phyloP scores from a whole-genome alignment of 2,329 filamentous ascomycete genomes.

The Curvularia sp. region DNA sequence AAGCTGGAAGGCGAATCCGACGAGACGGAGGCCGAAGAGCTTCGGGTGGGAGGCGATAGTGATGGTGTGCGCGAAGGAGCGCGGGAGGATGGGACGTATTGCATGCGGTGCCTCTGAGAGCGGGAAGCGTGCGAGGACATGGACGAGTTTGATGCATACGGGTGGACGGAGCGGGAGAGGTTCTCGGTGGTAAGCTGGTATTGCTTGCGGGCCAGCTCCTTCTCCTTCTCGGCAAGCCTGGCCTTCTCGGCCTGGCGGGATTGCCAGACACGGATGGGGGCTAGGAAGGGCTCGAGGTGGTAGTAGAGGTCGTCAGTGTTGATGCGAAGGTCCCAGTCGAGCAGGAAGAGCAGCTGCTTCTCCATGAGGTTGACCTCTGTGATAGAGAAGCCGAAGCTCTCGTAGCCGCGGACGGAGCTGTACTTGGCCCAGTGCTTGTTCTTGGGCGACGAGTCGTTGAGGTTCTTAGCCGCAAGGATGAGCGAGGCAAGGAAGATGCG shows the following conservation, averaged over 20 bases:
- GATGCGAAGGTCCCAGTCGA: slow-evolving; percentile 94
- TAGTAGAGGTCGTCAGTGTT: slow-evolving; percentile 83
- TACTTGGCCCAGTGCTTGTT: slow-evolving; percentile 99
- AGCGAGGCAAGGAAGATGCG: slow-evolving; percentile 93
- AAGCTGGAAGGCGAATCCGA: slow-evolving; percentile 47
- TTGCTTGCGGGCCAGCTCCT: slow-evolving; percentile 50
- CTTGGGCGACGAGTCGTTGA: slow-evolving; percentile 98
- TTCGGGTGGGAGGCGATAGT: slow-evolving; percentile 56
- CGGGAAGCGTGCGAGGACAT: slow-evolving; percentile 46
- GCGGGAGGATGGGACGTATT: slow-evolving; percentile 42
- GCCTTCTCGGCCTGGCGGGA: slow-evolving; percentile 63
- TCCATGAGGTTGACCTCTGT: slow-evolving; percentile 99
- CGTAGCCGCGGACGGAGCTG: slow-evolving; percentile 75
- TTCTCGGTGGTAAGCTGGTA: slow-evolving; percentile 52
- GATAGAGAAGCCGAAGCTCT: slow-evolving; percentile 86
- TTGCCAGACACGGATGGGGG: slow-evolving; percentile 74
- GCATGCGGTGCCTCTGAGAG: slow-evolving; percentile 30
- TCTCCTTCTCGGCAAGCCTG: slow-evolving; percentile 54
- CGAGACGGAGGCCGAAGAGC: slow-evolving; percentile 45
- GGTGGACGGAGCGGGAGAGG: slow-evolving; percentile 39
- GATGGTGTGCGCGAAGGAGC: slow-evolving; percentile 57
- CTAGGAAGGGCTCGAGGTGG: slow-evolving; percentile 87
- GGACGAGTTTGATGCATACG: slow-evolving; percentile 48
- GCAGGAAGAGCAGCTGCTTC: slow-evolving; percentile 92
- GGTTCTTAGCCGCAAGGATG: slow-evolving; percentile 90